These are phyloP conservation scores for Candida sp. DNA, from an alignment of 1,139 yeast genomes.

Conservation along the genomic window DNA sequence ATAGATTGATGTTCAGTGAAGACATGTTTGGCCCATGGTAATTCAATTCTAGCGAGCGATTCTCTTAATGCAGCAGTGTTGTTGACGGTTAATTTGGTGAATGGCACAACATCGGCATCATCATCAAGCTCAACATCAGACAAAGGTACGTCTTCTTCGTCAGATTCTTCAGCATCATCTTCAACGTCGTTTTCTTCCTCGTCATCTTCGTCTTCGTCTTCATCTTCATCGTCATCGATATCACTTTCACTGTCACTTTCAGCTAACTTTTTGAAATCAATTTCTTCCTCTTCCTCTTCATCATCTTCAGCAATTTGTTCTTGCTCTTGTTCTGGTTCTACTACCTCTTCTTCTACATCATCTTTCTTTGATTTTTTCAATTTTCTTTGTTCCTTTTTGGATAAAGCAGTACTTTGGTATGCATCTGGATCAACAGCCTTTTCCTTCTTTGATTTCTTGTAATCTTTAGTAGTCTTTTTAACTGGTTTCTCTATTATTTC, in stretches of 20 bases:
- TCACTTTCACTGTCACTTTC: slow-evolving; percentile 44
- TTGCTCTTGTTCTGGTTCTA: slow-evolving; percentile 21
- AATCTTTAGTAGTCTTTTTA: slow-evolving; percentile 2
- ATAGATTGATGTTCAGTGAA: slow-evolving; percentile 85
- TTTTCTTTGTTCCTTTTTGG: slow-evolving; percentile 65
- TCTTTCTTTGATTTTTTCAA: slow-evolving; percentile 45
- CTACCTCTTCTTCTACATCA: slow-evolving; percentile 23
- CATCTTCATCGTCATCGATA: slow-evolving; percentile 31
- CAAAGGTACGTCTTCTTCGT: slow-evolving; percentile 65
- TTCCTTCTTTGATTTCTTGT: slow-evolving; percentile 12
- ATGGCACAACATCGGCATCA: slow-evolving; percentile 87
- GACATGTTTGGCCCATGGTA: slow-evolving; percentile 69
- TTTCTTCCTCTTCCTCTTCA: slow-evolving; percentile 29
- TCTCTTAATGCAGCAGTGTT: slow-evolving; percentile 69
- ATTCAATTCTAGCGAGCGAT: slow-evolving; percentile 60
- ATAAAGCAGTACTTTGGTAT: slow-evolving; percentile 44
- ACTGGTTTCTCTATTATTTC: slow-evolving; percentile 6
- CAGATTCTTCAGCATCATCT: slow-evolving; percentile 39
- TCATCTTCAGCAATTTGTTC: slow-evolving; percentile 25
- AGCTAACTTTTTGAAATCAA: slow-evolving; percentile 56
- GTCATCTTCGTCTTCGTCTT: slow-evolving; percentile 41
- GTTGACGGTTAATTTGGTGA: slow-evolving; percentile 80
- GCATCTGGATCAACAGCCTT: slow-evolving; percentile 26
- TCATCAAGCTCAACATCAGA: slow-evolving; percentile 81
- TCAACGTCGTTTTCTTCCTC: slow-evolving; percentile 44